Conservation (phyloP, 2,329 filamentous ascomycete species). For the Aspergillus candidus region DNA sequence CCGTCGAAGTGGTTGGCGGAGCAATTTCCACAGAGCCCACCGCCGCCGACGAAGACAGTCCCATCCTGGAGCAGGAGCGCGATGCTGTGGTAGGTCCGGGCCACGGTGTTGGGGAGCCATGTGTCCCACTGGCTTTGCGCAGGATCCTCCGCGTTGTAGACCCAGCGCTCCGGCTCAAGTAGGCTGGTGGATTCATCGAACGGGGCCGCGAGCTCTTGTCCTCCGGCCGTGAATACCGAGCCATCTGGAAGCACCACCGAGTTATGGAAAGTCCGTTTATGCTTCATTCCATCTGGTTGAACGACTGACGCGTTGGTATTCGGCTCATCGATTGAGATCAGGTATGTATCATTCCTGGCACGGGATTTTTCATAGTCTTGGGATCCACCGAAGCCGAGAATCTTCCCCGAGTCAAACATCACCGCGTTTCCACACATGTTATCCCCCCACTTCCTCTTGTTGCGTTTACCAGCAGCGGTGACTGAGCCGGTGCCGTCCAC, state of each 20-base stretch:
- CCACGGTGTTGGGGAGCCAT: slow-evolving; percentile 13
- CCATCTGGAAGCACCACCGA: too few species aligned
- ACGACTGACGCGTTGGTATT: not conserved
- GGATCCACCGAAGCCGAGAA: slow-evolving; percentile 2
- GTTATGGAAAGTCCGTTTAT: too few species aligned
- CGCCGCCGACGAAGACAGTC: slow-evolving; percentile 47
- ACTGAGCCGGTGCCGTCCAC: not conserved
- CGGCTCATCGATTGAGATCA: slow-evolving; percentile 4
- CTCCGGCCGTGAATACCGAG: too few species aligned
- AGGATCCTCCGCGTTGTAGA: too few species aligned
- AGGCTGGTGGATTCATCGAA: too few species aligned
- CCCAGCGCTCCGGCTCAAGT: too few species aligned
- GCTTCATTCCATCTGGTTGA: too few species aligned
- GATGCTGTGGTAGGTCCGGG: slow-evolving; percentile 44
- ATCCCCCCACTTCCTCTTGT: not conserved
- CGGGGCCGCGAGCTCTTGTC: too few species aligned
- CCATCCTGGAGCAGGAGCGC: slow-evolving; percentile 47
- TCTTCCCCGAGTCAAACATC: slow-evolving; percentile 5
- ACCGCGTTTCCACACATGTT: slow-evolving; percentile 6
- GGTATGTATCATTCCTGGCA: not conserved
- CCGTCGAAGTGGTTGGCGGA: slow-evolving; percentile 49
- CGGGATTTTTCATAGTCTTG: slow-evolving; percentile 2
- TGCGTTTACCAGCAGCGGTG: not conserved
- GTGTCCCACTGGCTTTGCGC: too few species aligned
- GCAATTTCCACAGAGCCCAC: slow-evolving; percentile 48